Evolutionary conservation across 768 basidiomycete species (phyloP).

Genomic region (Pleurotus ostreatus): DNA sequence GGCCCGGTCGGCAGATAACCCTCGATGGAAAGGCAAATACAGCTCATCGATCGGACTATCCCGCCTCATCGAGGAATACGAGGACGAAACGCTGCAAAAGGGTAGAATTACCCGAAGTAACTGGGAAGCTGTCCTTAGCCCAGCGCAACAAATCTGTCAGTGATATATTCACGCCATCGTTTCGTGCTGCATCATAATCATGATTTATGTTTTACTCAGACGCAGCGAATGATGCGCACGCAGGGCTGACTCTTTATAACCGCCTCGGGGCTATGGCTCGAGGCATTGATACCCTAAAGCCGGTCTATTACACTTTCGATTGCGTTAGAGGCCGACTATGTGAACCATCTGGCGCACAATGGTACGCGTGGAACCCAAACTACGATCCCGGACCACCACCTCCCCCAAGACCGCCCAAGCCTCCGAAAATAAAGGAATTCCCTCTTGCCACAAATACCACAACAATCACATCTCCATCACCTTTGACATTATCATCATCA

Average conservation of each 20-base stretch:
- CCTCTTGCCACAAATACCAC: not conserved
- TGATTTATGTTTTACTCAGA: slow-evolving; percentile 35
- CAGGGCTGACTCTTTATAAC: slow-evolving; percentile 52
- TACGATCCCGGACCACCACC: slow-evolving; percentile 74
- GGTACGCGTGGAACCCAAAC: slow-evolving; percentile 57
- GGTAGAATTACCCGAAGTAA: slow-evolving; percentile 62
- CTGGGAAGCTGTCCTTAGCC: slow-evolving; percentile 54
- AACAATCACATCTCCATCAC: no score
- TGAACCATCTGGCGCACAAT: slow-evolving; percentile 39
- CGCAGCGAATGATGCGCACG: slow-evolving; percentile 69
- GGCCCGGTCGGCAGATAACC: slow-evolving; percentile 67
- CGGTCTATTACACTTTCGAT: slow-evolving; percentile 56
- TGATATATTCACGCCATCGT: slow-evolving; percentile 10
- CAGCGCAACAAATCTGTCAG: slow-evolving; percentile 58
- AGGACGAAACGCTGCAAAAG: slow-evolving; percentile 48
- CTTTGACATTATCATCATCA: no score
- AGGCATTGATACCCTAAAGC: slow-evolving; percentile 26
- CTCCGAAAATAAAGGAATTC: slow-evolving; percentile 12
- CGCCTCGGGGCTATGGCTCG: slow-evolving; percentile 41
- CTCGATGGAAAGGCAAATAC: slow-evolving; percentile 70
- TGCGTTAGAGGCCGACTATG: slow-evolving; percentile 40
- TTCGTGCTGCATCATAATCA: slow-evolving; percentile 7
- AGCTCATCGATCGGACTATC: slow-evolving; percentile 57
- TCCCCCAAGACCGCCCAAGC: slow-evolving; percentile 34
- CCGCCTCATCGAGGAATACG: slow-evolving; percentile 60